These are phyloP conservation scores for Emmonsiellopsis sp. DNA, from an alignment of 2,329 filamentous ascomycete species.

Conservation along the genomic window DNA sequence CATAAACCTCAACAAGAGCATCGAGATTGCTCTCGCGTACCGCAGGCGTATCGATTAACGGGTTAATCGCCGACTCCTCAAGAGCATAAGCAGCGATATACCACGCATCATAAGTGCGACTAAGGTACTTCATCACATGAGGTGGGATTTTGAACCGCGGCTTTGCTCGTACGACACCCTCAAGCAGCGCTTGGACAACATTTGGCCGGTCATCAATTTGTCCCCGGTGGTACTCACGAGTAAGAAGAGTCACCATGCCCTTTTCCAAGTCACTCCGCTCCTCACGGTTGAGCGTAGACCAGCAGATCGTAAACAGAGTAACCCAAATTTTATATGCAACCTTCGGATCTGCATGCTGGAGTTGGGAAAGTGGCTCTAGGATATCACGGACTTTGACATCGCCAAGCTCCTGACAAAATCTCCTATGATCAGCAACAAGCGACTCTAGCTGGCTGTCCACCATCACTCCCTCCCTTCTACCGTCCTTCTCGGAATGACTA, in stretches of 20 bases:
- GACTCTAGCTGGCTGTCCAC: slow-evolving; percentile 72
- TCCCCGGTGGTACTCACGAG: slow-evolving; percentile 88
- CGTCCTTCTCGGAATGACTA: slow-evolving; percentile 62
- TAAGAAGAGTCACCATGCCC: slow-evolving; percentile 79
- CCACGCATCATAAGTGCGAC: slow-evolving; percentile 92
- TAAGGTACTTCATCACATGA: slow-evolving; percentile 91
- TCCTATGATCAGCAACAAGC: slow-evolving; percentile 66
- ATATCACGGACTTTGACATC: slow-evolving; percentile 83
- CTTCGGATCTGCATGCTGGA: slow-evolving; percentile 79
- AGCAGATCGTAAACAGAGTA: slow-evolving; percentile 81
- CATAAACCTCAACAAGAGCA: slow-evolving; percentile 87
- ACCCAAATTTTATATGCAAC: slow-evolving; percentile 88
- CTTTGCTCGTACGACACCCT: slow-evolving; percentile 73
- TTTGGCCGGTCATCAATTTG: slow-evolving; percentile 94
- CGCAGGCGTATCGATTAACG: slow-evolving; percentile 70
- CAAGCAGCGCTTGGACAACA: slow-evolving; percentile 83
- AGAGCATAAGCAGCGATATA: slow-evolving; percentile 88
- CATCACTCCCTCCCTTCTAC: slow-evolving; percentile 54
- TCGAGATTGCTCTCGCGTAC: slow-evolving; percentile 93
- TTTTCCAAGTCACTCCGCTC: slow-evolving; percentile 85
- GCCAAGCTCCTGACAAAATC: slow-evolving; percentile 74
- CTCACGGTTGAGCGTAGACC: slow-evolving; percentile 78
- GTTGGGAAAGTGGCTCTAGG: slow-evolving; percentile 78
- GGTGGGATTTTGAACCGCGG: slow-evolving; percentile 88
- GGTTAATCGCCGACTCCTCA: slow-evolving; percentile 77